These are phyloP conservation scores for Prunus kanzakura DNA, from an alignment of 306 rosid genomes.

Conservation along the genomic window DNA sequence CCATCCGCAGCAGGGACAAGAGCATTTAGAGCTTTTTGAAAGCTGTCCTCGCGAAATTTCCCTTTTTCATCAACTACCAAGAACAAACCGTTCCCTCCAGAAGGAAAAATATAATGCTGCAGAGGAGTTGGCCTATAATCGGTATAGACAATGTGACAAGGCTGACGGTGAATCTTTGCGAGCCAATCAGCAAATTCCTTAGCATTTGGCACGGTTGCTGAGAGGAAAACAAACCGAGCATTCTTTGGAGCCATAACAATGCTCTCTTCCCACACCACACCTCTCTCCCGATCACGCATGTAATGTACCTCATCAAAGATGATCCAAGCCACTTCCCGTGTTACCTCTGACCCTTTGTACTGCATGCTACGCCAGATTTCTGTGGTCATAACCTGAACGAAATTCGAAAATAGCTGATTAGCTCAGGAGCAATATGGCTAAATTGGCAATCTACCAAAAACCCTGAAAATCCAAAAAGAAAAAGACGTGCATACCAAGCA, in stretches of 20 bases:
- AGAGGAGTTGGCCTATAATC: slow-evolving; percentile 97
- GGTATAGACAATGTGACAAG: slow-evolving; percentile 92
- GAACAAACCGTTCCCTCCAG: slow-evolving; percentile 80
- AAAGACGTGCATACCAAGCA: slow-evolving; percentile 54
- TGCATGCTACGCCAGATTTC: slow-evolving; percentile 99
- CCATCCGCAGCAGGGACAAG: slow-evolving; percentile 58
- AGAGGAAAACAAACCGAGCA: slow-evolving; percentile 84
- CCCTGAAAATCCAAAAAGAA: not conserved
- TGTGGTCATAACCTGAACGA: slow-evolving; percentile 87
- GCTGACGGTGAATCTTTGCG: slow-evolving; percentile 91
- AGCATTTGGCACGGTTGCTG: slow-evolving; percentile 96
- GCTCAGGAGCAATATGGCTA: not conserved
- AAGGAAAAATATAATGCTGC: slow-evolving; percentile 89
- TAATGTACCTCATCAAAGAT: slow-evolving; percentile 96
- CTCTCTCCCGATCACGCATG: slow-evolving; percentile 95
- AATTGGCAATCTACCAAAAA: not conserved
- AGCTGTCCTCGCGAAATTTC: slow-evolving; percentile 80
- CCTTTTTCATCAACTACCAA: slow-evolving; percentile 90
- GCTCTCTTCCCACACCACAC: slow-evolving; percentile 99
- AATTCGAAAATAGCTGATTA: not conserved
- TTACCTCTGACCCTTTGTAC: slow-evolving; percentile 91
- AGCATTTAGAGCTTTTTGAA: slow-evolving; percentile 75
- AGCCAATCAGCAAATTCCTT: slow-evolving; percentile 97
- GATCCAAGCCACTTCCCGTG: slow-evolving; percentile 90
- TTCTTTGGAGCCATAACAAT: slow-evolving; percentile 95